Evolutionary conservation across 2,329 filamentous ascomycete species (phyloP).

Genomic region (Ploettnerulaceae sp.): DNA sequence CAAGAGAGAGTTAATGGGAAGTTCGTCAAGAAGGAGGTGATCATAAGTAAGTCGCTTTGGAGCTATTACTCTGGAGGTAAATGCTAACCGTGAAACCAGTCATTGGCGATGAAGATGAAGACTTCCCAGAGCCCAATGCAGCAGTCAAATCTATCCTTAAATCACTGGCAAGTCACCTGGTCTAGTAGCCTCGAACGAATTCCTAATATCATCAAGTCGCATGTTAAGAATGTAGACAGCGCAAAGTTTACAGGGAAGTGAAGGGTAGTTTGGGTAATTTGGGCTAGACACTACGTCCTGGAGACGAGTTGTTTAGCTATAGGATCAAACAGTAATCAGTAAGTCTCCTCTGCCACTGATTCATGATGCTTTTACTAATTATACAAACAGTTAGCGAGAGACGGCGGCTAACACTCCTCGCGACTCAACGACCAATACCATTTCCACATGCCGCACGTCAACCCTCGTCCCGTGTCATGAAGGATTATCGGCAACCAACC

Average conservation of each 20-base stretch:
- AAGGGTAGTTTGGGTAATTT: no score
- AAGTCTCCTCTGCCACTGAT: background rate
- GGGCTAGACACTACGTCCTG: no score
- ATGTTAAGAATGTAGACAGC: no score
- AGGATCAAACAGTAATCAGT: no score
- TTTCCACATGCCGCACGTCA: background rate
- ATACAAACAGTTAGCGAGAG: no score
- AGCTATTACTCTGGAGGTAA: no score
- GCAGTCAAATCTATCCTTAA: background rate
- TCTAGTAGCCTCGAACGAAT: background rate
- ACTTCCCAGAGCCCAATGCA: background rate
- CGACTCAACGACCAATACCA: no score
- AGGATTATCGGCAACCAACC: background rate
- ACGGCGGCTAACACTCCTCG: no score
- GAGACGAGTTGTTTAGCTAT: no score
- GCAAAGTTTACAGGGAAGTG: no score
- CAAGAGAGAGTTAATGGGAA: slow-evolving; percentile 4
- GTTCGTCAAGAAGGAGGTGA: slow-evolving; percentile 4
- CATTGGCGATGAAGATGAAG: background rate
- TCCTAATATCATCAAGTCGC: no score
- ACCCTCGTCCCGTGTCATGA: background rate
- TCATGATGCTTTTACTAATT: no score
- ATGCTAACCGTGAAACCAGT: background rate
- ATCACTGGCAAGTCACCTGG: background rate
- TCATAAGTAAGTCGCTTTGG: slow-evolving; percentile 1